Conservation (phyloP, 768 basidiomycete species). For the Mrakia frigida region DNA sequence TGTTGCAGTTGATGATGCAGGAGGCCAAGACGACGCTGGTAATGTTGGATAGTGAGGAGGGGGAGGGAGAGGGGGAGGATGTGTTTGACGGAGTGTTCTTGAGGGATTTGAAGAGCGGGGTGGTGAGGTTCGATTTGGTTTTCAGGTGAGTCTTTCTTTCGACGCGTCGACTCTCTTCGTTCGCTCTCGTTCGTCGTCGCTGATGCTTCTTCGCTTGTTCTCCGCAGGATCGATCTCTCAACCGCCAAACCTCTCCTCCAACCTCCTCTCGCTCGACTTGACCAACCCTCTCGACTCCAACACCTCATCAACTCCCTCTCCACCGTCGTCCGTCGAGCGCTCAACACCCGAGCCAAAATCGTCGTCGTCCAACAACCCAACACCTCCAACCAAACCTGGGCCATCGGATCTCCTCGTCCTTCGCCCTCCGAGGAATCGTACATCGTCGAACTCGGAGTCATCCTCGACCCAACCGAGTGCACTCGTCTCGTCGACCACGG, state of each 20-base stretch:
- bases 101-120: slow-evolving; percentile 60
- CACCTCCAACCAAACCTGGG: slow-evolving; percentile 7
- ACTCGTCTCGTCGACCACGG: slow-evolving; percentile 88
- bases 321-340: slow-evolving; percentile 53
- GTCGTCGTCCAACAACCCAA: slow-evolving; percentile 52
- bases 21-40: slow-evolving; percentile 73
- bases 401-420: slow-evolving; percentile 42
- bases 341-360: slow-evolving; percentile 66
- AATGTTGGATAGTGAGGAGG: slow-evolving; percentile 49
- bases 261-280: slow-evolving; percentile 31
- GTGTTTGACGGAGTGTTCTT: slow-evolving; percentile 69
- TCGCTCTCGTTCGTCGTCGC: background rate
- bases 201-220: slow-evolving; percentile 19
- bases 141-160: slow-evolving; percentile 49
- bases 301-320: slow-evolving; percentile 39
- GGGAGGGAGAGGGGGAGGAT: slow-evolving; percentile 48
- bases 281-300: slow-evolving; percentile 33
- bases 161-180: background rate
- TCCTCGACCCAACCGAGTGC: slow-evolving; percentile 66
- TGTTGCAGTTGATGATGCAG: slow-evolving; percentile 68
- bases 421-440: slow-evolving; percentile 41
- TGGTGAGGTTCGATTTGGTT: slow-evolving; percentile 67
- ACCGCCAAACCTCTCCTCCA: slow-evolving; percentile 23
- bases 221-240: slow-evolving; percentile 39
- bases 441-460: slow-evolving; percentile 63